Conservation (phyloP, 106 monocot genomes). For the Posidonia australis region DNA sequence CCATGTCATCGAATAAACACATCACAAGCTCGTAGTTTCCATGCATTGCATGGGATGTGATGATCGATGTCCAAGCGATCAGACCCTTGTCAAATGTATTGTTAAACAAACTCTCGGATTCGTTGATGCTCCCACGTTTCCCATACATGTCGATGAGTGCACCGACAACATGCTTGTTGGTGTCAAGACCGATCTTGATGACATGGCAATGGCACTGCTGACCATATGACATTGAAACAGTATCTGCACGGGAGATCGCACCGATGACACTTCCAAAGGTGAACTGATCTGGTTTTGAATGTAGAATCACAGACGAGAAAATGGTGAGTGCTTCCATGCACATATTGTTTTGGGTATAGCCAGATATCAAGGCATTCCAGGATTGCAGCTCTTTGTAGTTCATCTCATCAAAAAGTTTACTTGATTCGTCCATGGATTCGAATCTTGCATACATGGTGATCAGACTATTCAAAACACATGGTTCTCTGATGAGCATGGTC, state of each 20-base stretch:
- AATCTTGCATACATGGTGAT: constrained; percentile 63
- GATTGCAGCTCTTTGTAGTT: constrained; percentile 26
- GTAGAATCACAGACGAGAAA: constrained; percentile 38
- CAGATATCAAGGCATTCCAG: constrained; percentile 72
- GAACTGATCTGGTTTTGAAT: constrained; percentile 51
- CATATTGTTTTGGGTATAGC: constrained; percentile 52
- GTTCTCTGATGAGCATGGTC: constrained; percentile 21
- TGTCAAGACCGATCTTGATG: constrained; percentile 45
- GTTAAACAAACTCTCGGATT: constrained; percentile 48
- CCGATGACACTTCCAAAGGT: constrained; percentile 74
- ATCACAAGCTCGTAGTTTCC: constrained; percentile 49
- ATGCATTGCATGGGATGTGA: constrained; percentile 63
- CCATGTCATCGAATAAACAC: constrained; percentile 46
- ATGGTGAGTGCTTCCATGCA: constrained; percentile 40
- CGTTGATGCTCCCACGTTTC: constrained; percentile 46
- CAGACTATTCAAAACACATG: constrained; percentile 61
- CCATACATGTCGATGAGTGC: constrained; percentile 46
- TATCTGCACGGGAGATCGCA: constrained; percentile 40
- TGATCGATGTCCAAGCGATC: constrained; percentile 69
- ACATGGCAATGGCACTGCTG: constrained; percentile 45
- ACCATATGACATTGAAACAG: constrained; percentile 41
- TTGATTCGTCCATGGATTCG: constrained; percentile 30
- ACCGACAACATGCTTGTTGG: constrained; percentile 39
- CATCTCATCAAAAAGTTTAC: constrained; percentile 57
- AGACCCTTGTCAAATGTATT: constrained; percentile 38